Evolutionary conservation across 75 land plant genomes (phyloP).

Genomic region (Azolla pinnata): DNA sequence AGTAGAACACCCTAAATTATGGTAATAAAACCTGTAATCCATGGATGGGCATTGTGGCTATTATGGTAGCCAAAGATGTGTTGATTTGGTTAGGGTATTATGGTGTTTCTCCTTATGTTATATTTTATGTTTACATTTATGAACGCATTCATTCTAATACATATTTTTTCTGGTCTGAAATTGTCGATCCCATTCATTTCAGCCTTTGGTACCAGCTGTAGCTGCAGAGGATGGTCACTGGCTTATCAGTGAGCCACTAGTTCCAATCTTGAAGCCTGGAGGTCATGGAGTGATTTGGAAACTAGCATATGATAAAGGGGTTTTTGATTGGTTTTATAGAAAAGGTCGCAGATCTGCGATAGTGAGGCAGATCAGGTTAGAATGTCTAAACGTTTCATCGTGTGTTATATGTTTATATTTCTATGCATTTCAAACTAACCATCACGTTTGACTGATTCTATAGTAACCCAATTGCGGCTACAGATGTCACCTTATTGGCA

Average conservation of each 20-base stretch:
- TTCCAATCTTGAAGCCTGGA: constrained; percentile 80
- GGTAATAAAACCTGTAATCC: too few relatives aligned
- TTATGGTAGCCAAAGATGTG: too few relatives aligned
- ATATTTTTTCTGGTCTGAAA: too few relatives aligned
- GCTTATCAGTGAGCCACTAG: constrained; percentile 49
- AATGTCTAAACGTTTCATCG: too few relatives aligned
- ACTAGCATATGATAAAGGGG: constrained; percentile 71
- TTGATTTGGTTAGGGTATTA: too few relatives aligned
- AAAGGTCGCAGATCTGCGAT: constrained; percentile 86
- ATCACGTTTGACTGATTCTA: too few relatives aligned
- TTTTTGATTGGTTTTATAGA: constrained; percentile 73
- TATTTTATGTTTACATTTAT: neutral
- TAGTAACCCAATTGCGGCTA: constrained; percentile 98
- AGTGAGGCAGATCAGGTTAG: constrained; percentile 91
- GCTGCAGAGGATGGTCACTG: constrained; percentile 84
- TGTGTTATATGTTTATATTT: too few relatives aligned
- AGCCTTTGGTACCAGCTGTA: constrained; percentile 92
- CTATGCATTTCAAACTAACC: too few relatives aligned
- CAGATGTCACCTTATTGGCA: constrained; percentile 83
- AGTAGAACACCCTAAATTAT: too few relatives aligned
- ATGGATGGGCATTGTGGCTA: too few relatives aligned
- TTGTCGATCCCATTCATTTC: too few relatives aligned
- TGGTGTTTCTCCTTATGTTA: neutral
- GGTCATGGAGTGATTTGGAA: constrained; percentile 99
- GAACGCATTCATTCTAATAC: too few relatives aligned